Percentiles rank a stretch among this genome's conserved stretches.
These are phyloP conservation scores for Lasiodiplodia citricola DNA, from an alignment of 2,329 filamentous ascomycete species.

Conservation along the genomic window DNA sequence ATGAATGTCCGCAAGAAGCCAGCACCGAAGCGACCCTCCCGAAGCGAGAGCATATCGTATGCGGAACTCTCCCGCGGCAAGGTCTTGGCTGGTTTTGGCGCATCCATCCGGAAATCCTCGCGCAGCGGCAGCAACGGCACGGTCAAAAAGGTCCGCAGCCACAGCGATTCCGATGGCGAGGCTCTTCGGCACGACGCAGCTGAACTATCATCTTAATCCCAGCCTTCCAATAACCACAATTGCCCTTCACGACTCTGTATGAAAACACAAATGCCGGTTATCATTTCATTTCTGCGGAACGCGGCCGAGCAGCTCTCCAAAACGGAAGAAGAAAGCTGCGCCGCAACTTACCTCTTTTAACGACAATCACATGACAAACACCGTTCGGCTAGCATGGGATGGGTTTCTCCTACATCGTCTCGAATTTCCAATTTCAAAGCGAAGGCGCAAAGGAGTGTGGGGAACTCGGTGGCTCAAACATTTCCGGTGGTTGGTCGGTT, in stretches of 20 bases:
- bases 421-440: conserved; percentile 23
- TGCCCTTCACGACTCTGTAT: conserved; percentile 6
- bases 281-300: conserved; percentile 10
- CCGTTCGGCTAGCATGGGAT: conserved; percentile 19
- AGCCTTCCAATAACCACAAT: neutral
- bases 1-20: conserved; percentile 34
- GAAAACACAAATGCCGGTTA: neutral
- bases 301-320: neutral
- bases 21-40: conserved; percentile 10
- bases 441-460: conserved; percentile 23
- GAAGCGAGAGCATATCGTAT: conserved; percentile 45
- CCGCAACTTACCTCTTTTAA: conserved; percentile 11
- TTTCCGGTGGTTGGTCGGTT: conserved; percentile 13
- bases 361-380: conserved; percentile 11
- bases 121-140: conserved; percentile 57
- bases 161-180: conserved; percentile 25
- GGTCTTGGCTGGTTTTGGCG: conserved; percentile 36
- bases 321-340: neutral
- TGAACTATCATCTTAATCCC: neutral
- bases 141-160: conserved; percentile 52
- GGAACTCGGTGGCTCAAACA: conserved; percentile 10
- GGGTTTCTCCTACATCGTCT: conserved; percentile 19
- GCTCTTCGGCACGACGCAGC: conserved; percentile 15
- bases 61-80: conserved; percentile 42
- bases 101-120: conserved; percentile 38